phyloP scores from a whole-genome alignment of 176 grass and related monocot genomes.

The Pontederia paniculata region DNA sequence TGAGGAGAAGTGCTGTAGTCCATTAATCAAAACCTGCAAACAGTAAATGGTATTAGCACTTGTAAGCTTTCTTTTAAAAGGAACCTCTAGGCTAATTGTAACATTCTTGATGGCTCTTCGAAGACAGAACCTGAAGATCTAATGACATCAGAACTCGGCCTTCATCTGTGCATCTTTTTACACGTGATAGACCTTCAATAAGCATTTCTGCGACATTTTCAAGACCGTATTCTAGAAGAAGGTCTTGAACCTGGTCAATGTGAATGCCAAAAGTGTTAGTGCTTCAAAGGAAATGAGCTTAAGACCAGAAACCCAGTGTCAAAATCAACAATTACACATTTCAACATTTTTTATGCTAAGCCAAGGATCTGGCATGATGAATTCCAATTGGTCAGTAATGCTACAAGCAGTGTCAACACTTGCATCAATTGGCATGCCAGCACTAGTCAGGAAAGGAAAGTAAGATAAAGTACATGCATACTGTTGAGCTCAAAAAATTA shows the following conservation, averaged over 20 bases:
- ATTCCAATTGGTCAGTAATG: no score
- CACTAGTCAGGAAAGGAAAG: no score
- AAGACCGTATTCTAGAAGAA: constrained; percentile 73
- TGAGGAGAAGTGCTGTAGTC: constrained; percentile 64
- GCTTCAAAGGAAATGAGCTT: background rate
- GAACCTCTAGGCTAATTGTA: background rate
- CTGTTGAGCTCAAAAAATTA: no score
- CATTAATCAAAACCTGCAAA: constrained; percentile 90
- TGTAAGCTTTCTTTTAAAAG: background rate
- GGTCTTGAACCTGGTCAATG: constrained; percentile 61
- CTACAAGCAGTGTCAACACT: no score
- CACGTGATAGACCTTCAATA: constrained; percentile 90
- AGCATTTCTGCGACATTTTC: constrained; percentile 71
- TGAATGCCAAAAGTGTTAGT: background rate
- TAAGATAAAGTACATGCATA: no score
- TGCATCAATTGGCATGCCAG: no score
- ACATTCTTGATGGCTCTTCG: background rate
- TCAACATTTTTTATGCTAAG: no score
- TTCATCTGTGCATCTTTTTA: constrained; percentile 95
- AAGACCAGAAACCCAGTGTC: no score
- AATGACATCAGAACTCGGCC: constrained; percentile 94
- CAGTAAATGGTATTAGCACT: background rate
- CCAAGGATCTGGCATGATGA: no score
- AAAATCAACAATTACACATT: no score
- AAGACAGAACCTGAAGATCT: constrained; percentile 70